Conservation (phyloP, 345 rosid genomes). For the Alliaria petiolata region DNA sequence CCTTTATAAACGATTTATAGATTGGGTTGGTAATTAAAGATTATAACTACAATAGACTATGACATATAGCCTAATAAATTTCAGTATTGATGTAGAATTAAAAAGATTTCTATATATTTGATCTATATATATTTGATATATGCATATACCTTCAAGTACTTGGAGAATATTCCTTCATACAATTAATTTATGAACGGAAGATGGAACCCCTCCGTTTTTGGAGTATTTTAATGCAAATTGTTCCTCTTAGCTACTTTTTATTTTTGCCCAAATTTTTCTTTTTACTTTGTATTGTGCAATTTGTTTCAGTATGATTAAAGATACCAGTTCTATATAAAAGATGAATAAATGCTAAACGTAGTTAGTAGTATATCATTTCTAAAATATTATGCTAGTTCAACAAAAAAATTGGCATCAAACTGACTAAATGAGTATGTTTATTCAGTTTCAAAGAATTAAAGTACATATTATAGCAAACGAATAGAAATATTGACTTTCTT, state of each 20-base stretch:
- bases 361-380: not conserved
- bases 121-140: not conserved
- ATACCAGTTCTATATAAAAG: not conserved
- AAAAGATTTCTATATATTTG: not conserved
- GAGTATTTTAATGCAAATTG: not conserved
- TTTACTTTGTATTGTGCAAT: not conserved
- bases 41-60: not conserved
- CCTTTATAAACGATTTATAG: not conserved
- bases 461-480: too few relatives aligned
- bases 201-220: not conserved
- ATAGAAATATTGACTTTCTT: conserved; percentile 9
- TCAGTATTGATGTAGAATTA: not conserved
- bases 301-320: not conserved
- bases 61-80: conserved; percentile 2
- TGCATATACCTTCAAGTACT: not conserved
- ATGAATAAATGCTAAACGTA: not conserved
- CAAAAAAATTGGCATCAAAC: not conserved
- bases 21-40: not conserved
- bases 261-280: too few relatives aligned
- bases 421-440: too few relatives aligned
- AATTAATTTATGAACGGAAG: not conserved
- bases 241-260: too few relatives aligned
- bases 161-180: conserved; percentile 10
- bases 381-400: not conserved
- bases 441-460: not conserved